Evolutionary conservation across 306 rosid genomes (phyloP).

Genomic region (Geum urbanum): DNA sequence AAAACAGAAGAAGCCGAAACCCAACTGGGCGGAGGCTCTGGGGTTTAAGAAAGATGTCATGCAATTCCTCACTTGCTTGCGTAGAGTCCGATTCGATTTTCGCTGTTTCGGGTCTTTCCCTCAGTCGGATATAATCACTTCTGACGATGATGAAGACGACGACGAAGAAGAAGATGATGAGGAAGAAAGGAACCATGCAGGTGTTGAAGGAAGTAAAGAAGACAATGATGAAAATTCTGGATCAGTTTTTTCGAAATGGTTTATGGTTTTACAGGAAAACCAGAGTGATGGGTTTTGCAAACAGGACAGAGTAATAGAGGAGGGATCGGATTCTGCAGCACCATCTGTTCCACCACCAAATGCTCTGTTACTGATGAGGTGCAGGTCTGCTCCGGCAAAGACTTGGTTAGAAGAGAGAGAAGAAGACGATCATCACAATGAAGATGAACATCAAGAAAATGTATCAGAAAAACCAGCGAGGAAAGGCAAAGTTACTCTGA

Average conservation of each 20-base stretch:
- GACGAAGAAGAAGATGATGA: conserved; percentile 12
- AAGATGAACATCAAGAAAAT: conserved; percentile 1
- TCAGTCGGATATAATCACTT: conserved; percentile 36
- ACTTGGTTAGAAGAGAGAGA: conserved; percentile 53
- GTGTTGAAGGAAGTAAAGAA: conserved; percentile 34
- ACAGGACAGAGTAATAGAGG: conserved; percentile 27
- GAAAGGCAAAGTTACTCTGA: conserved; percentile 50
- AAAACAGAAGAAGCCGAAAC: conserved; percentile 47
- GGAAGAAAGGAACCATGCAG: conserved; percentile 23
- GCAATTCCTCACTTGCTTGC: conserved; percentile 74
- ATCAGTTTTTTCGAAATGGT: conserved; percentile 75
- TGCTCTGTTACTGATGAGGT: conserved; percentile 84
- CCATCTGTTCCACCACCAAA: conserved; percentile 63
- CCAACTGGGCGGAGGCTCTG: conserved; percentile 51
- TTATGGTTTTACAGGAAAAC: conserved; percentile 77
- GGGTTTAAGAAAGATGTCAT: conserved; percentile 84
- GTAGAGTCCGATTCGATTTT: conserved; percentile 60
- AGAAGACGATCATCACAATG: conserved; percentile 14
- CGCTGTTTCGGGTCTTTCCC: conserved; percentile 70
- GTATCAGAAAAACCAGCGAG: conserved; percentile 24
- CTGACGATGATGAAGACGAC: conserved; percentile 51
- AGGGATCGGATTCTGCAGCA: conserved; percentile 5
- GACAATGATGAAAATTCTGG: conserved; percentile 41
- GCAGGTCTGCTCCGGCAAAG: conserved; percentile 91
- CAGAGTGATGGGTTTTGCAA: conserved; percentile 28